Evolutionary conservation across 169 alveolate genomes (phyloP), one percentile per base, ranked within the genome.

Genomic region (Cryptosporidium ubiquitum): DNA sequence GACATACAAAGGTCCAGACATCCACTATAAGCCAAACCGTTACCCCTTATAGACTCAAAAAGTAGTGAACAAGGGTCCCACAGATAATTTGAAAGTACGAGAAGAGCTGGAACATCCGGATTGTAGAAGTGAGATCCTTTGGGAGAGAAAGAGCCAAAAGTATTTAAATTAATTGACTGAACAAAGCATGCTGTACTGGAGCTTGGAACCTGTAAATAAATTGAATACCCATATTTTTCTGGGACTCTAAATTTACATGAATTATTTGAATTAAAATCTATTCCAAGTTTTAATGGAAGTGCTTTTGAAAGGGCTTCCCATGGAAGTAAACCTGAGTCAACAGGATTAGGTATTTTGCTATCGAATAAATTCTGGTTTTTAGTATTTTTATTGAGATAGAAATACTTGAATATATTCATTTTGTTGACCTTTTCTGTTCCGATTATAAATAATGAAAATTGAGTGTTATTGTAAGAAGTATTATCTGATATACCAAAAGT

Each of bases 101-200:
- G 69, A 23, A 79, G 66, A 33, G 89, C 57, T 40, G 89, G 89
- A 23, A 79, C 58, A 47, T 79, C 75, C 9, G 89, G 89, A 64
- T 79, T 79, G 55, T 61, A 79, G 33, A 79, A 79, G 18, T 79
- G 89, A 37, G 89, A 44, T 29, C 68, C 75, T 58, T 57, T 60
- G 40, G 89, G 89, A 5, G 5, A 26, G 26, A 31, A 79, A 42
- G 14, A 42, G 12, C 69, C 71, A 29, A 79, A 58, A 37, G 60
- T 61, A 40, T 79, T 61, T 44, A 79, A 47, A 66, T 79, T 79
- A 7, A 64, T 64, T 12, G 79, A 42, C n/a, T 79, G 89, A 5
- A 64, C 37, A 58, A 79, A 58, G 26, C 89, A 79, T 3, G 89
- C 73, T 26, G 89, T 61, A 14, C 29, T 33, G 1, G 75, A 58